Percentiles rank a stretch among this genome's conserved stretches.
Evolutionary conservation across 106 monocot genomes (phyloP).

Genomic region (Platanthera zijinensis): DNA sequence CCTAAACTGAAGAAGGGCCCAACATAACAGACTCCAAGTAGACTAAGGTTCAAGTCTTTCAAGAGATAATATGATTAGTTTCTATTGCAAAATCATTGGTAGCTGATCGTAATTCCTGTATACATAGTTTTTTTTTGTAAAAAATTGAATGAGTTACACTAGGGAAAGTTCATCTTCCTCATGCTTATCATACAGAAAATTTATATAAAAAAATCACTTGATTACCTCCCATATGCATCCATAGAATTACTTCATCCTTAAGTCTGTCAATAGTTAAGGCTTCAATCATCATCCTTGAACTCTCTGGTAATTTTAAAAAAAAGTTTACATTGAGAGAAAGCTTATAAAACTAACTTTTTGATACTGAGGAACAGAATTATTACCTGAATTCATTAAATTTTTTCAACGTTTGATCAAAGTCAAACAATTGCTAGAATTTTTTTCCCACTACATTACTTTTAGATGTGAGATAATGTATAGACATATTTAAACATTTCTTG

Average conservation of each 20-base stretch:
- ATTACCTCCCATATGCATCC: not conserved
- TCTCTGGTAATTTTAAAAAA: slow-evolving; percentile 5
- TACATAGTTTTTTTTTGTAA: not conserved
- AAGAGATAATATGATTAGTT: not conserved
- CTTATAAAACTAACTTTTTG: not conserved
- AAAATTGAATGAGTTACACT: not conserved
- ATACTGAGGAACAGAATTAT: not conserved
- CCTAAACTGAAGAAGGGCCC: too few relatives aligned
- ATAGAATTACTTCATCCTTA: not conserved
- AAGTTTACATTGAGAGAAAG: not conserved
- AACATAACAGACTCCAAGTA: too few relatives aligned
- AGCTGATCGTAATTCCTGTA: not conserved
- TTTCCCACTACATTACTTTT: too few relatives aligned
- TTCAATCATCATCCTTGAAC: slow-evolving; percentile 19
- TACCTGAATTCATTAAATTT: not conserved
- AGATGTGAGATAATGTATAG: too few relatives aligned
- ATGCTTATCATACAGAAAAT: not conserved
- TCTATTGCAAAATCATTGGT: not conserved
- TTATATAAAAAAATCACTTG: not conserved
- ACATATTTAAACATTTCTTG: too few relatives aligned
- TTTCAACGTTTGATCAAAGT: too few relatives aligned
- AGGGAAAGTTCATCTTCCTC: not conserved
- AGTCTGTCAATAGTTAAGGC: not conserved
- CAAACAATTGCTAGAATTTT: too few relatives aligned
- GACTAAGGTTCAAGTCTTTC: too few relatives aligned